Percentiles rank a stretch among this genome's conserved stretches.
Evolutionary conservation across 352 stramenopile species (phyloP).

Genomic region (Globisporangium solare): DNA sequence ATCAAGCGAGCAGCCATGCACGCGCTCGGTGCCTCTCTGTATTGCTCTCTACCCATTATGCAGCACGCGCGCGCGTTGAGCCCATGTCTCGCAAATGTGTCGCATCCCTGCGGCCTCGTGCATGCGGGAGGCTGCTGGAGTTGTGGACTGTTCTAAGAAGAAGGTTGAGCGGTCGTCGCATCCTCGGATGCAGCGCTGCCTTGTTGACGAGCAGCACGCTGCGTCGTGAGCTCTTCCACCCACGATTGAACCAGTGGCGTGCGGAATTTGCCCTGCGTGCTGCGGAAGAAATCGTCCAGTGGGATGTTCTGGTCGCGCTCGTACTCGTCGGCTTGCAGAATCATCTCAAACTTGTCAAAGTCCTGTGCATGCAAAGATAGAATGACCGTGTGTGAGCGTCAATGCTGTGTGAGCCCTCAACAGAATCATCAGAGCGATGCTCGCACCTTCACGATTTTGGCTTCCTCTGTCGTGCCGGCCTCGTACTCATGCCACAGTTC

Average conservation of each 20-base stretch:
- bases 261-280: slow-evolving; percentile 78
- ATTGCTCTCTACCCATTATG: neutral
- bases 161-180: too few relatives aligned
- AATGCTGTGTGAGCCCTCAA: too few relatives aligned
- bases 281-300: slow-evolving; percentile 77
- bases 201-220: slow-evolving; percentile 34
- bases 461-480: slow-evolving; percentile 68
- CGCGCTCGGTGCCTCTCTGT: too few relatives aligned
- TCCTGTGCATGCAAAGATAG: slow-evolving; percentile 34
- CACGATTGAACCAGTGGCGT: slow-evolving; percentile 79
- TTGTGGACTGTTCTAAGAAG: too few relatives aligned
- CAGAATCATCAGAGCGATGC: too few relatives aligned
- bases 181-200: neutral
- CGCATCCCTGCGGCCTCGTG: neutral
- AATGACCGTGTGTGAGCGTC: neutral
- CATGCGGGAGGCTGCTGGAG: too few relatives aligned
- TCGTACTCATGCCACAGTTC: slow-evolving; percentile 88
- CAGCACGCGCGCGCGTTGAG: neutral
- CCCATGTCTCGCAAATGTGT: neutral
- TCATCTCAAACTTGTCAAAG: slow-evolving; percentile 96
- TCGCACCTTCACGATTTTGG: slow-evolving; percentile 83
- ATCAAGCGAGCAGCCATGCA: neutral
- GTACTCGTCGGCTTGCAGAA: slow-evolving; percentile 92
- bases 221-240: slow-evolving; percentile 52
- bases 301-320: slow-evolving; percentile 62